Evolutionary conservation across 768 basidiomycete genomes (phyloP).

Genomic region (Chiua virens): DNA sequence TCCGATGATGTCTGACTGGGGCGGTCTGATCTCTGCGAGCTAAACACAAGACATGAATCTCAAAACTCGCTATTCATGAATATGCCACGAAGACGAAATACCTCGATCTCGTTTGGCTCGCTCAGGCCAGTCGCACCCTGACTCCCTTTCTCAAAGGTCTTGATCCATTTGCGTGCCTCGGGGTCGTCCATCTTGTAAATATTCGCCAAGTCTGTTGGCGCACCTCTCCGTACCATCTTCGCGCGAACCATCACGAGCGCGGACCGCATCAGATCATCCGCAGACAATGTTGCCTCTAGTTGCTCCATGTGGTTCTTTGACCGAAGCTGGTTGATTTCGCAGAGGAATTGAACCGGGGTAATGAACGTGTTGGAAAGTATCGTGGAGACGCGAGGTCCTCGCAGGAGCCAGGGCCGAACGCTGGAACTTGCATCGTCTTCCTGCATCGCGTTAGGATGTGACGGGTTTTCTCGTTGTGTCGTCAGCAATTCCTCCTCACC

Average conservation of each 20-base stretch:
- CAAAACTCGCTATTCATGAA: neutral
- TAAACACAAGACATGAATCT: conserved; percentile 21
- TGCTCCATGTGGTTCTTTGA: conserved; percentile 49
- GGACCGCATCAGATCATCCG: conserved; percentile 49
- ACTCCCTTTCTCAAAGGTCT: conserved; percentile 25
- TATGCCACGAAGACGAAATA: conserved; percentile 16
- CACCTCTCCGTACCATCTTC: conserved; percentile 62
- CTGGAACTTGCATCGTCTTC: neutral
- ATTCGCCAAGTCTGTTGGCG: conserved; percentile 70
- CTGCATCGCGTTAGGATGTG: conserved; percentile 11
- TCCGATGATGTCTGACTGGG: conserved; percentile 59
- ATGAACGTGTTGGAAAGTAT: conserved; percentile 48
- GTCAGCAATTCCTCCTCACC: conserved; percentile 45
- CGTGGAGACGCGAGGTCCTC: conserved; percentile 47
- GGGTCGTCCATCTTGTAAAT: conserved; percentile 65
- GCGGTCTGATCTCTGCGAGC: conserved; percentile 47
- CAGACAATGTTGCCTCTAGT: conserved; percentile 33
- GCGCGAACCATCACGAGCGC: conserved; percentile 71
- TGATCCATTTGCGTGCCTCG: conserved; percentile 51
- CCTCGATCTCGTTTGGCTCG: conserved; percentile 23
- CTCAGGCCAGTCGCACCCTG: conserved; percentile 15
- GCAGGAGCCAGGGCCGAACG: conserved; percentile 66
- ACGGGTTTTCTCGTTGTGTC: conserved; percentile 53
- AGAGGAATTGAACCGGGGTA: conserved; percentile 45
- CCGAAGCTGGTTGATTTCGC: conserved; percentile 60